Percentiles rank a stretch among this genome's conserved stretches.
phyloP scores from a whole-genome alignment of 2,329 filamentous ascomycete genomes.

The Pseudohalonectria lignicola region DNA sequence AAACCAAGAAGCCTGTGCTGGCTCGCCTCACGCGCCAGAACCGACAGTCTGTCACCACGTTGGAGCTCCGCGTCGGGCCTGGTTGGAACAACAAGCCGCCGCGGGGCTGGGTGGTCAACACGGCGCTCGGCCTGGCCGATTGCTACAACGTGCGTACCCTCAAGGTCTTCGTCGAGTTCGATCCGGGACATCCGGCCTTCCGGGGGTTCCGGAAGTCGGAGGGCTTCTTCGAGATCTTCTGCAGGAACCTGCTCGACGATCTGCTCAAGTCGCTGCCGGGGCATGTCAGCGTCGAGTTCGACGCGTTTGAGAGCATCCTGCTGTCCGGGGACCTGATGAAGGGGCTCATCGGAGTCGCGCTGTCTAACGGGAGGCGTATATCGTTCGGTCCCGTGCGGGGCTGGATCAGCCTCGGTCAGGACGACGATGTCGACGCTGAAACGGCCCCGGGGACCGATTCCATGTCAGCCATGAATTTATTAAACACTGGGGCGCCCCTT shows the following conservation, averaged over 20 bases:
- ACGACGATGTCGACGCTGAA: slow-evolving; percentile 18
- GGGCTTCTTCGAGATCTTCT: slow-evolving; percentile 62
- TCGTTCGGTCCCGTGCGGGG: slow-evolving; percentile 57
- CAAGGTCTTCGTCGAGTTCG: slow-evolving; percentile 60
- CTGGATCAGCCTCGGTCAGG: slow-evolving; percentile 46
- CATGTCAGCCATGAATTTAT: neutral
- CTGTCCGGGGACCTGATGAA: slow-evolving; percentile 54
- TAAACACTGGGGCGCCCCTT: neutral
- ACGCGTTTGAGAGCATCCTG: slow-evolving; percentile 55
- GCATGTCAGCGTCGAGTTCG: slow-evolving; percentile 53
- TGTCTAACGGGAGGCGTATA: slow-evolving; percentile 38
- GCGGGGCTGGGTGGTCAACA: slow-evolving; percentile 57
- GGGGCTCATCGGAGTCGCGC: slow-evolving; percentile 42
- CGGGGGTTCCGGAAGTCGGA: slow-evolving; percentile 55
- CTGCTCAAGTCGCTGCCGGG: slow-evolving; percentile 47
- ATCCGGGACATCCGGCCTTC: slow-evolving; percentile 58
- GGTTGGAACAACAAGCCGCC: slow-evolving; percentile 62
- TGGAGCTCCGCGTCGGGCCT: slow-evolving; percentile 63
- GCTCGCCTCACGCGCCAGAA: slow-evolving; percentile 52
- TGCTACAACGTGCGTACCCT: slow-evolving; percentile 48
- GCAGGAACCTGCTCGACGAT: slow-evolving; percentile 39
- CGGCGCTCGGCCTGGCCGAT: slow-evolving; percentile 50
- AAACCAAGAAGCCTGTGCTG: slow-evolving; percentile 61
- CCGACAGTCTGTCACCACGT: slow-evolving; percentile 45
- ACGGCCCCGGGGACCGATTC: neutral